phyloP scores from a whole-genome alignment of 169 alveolate genomes.

The Cryptosporidium ubiquitum region DNA sequence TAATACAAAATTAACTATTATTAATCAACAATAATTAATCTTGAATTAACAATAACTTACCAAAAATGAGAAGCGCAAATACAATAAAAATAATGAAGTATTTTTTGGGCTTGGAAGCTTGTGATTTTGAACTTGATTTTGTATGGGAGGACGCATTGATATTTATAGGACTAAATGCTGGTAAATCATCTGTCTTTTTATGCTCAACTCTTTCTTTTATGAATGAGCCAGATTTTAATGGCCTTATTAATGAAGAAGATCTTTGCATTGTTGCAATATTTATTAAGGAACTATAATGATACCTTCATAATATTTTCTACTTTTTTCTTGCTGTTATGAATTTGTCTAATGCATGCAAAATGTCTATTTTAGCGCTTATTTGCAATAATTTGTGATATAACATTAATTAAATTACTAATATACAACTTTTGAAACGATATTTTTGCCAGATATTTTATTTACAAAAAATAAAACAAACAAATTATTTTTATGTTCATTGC shows the following conservation, averaged over 20 bases:
- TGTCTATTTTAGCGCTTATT: conserved; percentile 37
- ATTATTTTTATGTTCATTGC: neutral
- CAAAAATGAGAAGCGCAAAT: conserved; percentile 53
- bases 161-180: conserved; percentile 24
- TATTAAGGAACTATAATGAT: neutral
- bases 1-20: neutral
- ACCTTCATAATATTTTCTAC: neutral
- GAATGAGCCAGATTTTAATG: conserved; percentile 22
- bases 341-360: conserved; percentile 38
- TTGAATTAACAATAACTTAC: conserved; percentile 17
- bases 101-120: conserved; percentile 6
- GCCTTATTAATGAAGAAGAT: conserved; percentile 64
- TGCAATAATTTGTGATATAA: neutral
- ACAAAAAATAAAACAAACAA: no score
- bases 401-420: neutral
- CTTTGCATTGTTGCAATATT: conserved; percentile 45
- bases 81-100: conserved; percentile 22
- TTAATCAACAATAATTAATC: neutral
- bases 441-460: neutral
- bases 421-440: neutral
- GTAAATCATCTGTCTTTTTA: conserved; percentile 49
- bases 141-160: neutral
- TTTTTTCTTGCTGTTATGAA: conserved; percentile 17
- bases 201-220: conserved; percentile 14
- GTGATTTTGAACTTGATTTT: neutral